Evolutionary conservation across 1,284 basidiomycete genomes (phyloP).

Genomic region (Inonotus hispidus): DNA sequence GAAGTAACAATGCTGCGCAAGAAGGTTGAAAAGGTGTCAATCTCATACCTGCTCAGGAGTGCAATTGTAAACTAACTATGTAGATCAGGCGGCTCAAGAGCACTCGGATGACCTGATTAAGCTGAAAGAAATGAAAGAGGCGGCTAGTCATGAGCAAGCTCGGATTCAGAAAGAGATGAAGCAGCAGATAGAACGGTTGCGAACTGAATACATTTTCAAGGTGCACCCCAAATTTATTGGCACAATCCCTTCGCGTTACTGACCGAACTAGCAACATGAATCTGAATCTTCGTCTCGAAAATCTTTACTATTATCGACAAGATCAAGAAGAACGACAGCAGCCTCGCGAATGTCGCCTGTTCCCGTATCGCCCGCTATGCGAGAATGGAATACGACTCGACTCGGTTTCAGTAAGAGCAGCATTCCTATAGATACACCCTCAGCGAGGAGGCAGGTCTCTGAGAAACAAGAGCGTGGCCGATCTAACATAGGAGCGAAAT

Average conservation of each 20-base stretch:
- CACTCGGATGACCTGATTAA: slow-evolving; percentile 53
- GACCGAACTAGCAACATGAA: slow-evolving; percentile 58
- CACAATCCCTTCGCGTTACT: background rate
- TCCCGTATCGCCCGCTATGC: slow-evolving; percentile 36
- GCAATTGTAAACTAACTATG: background rate
- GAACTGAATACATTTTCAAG: slow-evolving; percentile 65
- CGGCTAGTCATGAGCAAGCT: slow-evolving; percentile 47
- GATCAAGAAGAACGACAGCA: slow-evolving; percentile 34
- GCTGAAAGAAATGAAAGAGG: slow-evolving; percentile 54
- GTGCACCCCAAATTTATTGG: slow-evolving; percentile 31
- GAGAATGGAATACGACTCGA: slow-evolving; percentile 30
- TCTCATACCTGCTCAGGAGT: background rate
- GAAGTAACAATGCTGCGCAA: slow-evolving; percentile 57
- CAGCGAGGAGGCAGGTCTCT: slow-evolving; percentile 28
- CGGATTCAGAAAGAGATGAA: slow-evolving; percentile 54
- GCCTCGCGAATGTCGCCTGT: slow-evolving; percentile 37
- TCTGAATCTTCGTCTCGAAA: slow-evolving; percentile 54
- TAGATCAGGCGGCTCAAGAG: slow-evolving; percentile 46
- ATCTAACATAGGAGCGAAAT: slow-evolving; percentile 16
- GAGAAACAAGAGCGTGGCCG: slow-evolving; percentile 23
- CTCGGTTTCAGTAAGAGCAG: slow-evolving; percentile 26
- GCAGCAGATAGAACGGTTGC: slow-evolving; percentile 63
- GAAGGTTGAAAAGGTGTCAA: slow-evolving; percentile 50
- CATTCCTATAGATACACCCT: slow-evolving; percentile 33
- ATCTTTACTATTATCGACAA: slow-evolving; percentile 36